Base-by-base conservation (phyloP, 805 yeast genomes). In the Candida boleticola region DNA sequence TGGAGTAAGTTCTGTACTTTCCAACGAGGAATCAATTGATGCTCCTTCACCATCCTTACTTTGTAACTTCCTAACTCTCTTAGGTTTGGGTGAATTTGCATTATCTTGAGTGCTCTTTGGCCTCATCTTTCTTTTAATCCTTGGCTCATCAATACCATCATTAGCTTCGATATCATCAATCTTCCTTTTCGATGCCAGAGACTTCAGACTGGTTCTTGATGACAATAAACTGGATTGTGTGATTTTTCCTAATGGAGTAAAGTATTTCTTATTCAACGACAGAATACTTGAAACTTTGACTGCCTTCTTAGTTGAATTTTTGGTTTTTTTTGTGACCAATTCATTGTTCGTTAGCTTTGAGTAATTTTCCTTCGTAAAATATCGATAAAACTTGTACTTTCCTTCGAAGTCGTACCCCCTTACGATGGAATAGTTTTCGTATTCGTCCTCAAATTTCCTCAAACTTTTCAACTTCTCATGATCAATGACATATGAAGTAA, bases 391-490 rank as follows among this genome's bases (percentile, higher is more conserved):
- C 53, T 86, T 84, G 44, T 74, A 71, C 48, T 89, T 80, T 0
- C 95, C 95, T 45, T 79, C 81, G 49, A 80, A 80, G 54, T 86
- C 95, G 45, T 79, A 78, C 14, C 82, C 81, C 47, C 85, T 72
- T 0, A 83, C 72, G 10, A 88, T 64, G 3, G 53, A 40, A 9
- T 40, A 14, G 3, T 58, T 50, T n/a, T 53, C 57, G 42, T 61
- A 61, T 10, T 56, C 54, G 42, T 65, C 70, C 3, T 48, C 43
- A 36, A 55, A 56, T 14, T 48, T 51, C 39, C 60, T 63, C 22
- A 54, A 44, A 3, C 61, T 58, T 36, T 59, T 57, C n/a, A 57
- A 39, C 10, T 49, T 44, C 16, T 57, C 52, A 13, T 55, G 51
- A 40, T 68, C 71, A 30, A 57, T 54, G 17, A 57, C 55, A 39